Evolutionary conservation across 805 yeast genomes (phyloP), one percentile per base, ranked within the genome.

Genomic region (Zygosaccharomyces rouxii): DNA sequence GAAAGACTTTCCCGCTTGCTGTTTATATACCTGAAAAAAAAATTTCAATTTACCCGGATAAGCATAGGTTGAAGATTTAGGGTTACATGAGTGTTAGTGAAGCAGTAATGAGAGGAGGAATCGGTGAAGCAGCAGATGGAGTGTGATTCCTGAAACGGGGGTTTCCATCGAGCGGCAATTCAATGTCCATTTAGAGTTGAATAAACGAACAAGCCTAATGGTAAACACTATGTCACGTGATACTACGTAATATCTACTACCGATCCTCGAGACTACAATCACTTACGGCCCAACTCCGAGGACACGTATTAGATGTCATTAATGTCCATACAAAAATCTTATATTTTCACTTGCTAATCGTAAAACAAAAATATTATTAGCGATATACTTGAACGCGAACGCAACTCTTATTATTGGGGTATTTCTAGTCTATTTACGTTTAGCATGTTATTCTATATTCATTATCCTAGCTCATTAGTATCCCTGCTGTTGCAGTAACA

Each of bases 321-420:
- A n/a, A n/a, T n/a, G n/a, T n/a, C n/a, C n/a, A n/a, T n/a, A n/a
- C n/a, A n/a, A n/a, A n/a, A n/a, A n/a, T n/a, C n/a, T n/a, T n/a
- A n/a, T n/a, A n/a, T n/a, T n/a, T n/a, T n/a, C n/a, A n/a, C n/a
- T n/a, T n/a, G n/a, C n/a, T n/a, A n/a, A n/a, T n/a, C n/a, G n/a
- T n/a, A n/a, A n/a, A n/a, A 10, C 7, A 25, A 25, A 25, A 25
- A 25, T 9, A 25, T 25, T 11, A 25, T 4, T 33, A 16, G 9
- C 19, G 3, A 14, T 4, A 16, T 14, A 14, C n/a, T 33, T 16
- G 19, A 14, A 29, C 35, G 35, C 44, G 37, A 29, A 19, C 44
- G 25, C 44, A 41, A 39, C 28, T 19, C 44, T 33, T 33, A 5
- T 44, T 38, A 44, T 44, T 44, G 37, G 47, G 47, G 47, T 44